Evolutionary conservation across 106 monocot species (phyloP).

Genomic region (Phalaenopsis aphrodite): DNA sequence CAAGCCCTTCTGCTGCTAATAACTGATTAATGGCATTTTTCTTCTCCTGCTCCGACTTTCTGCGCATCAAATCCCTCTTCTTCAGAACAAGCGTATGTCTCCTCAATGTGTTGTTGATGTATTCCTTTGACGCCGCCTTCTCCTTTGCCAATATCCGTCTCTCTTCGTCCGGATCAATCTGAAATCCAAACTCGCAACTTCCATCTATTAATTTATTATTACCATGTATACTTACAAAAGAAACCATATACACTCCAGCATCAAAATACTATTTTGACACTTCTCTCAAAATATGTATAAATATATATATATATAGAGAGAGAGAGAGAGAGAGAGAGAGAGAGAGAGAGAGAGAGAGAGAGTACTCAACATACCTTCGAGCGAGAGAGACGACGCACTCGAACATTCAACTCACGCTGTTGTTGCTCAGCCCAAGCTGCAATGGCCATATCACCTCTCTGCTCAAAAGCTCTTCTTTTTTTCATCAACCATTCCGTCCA

Average conservation of each 20-base stretch:
- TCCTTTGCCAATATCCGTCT: constrained; percentile 77
- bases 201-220: background rate
- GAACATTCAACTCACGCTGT: constrained; percentile 67
- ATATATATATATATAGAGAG: no score
- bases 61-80: constrained; percentile 89
- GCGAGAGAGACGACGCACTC: constrained; percentile 51
- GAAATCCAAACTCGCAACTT: background rate
- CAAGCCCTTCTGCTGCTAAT: constrained; percentile 87
- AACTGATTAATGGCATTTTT: constrained; percentile 51
- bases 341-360: background rate
- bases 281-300: no score
- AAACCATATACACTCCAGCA: no score
- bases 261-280: no score
- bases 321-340: background rate
- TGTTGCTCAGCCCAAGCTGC: constrained; percentile 98
- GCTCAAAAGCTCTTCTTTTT: constrained; percentile 94
- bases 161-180: constrained; percentile 96
- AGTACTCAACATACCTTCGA: constrained; percentile 38
- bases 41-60: constrained; percentile 74
- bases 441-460: constrained; percentile 91
- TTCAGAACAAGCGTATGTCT: constrained; percentile 81
- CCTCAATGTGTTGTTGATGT: constrained; percentile 60
- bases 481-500: constrained; percentile 99
- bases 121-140: constrained; percentile 69
- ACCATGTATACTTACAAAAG: no score